Evolutionary conservation across 257 asterid species (phyloP), one percentile per base, ranked within the genome.

Genomic region (Scutellaria minor): DNA sequence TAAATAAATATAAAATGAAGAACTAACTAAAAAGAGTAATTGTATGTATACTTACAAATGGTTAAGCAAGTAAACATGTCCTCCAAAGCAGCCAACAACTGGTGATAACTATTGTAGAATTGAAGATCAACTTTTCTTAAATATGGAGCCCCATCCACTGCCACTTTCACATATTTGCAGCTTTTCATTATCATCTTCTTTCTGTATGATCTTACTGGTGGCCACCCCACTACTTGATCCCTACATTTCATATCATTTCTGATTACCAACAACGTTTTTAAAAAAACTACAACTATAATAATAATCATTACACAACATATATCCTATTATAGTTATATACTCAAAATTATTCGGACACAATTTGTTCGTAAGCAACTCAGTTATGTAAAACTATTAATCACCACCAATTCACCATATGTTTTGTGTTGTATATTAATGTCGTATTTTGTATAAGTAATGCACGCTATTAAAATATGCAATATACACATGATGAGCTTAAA

Each of bases 191-290:
- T 74, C 77, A 78, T 72, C 54, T 79, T 89, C 78, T 82, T 87
- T 46, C 90, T 72, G 71, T 79, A 76, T 13, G 90, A 73, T 77
- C 85, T 82, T 84, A 91, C 87, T 7, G 97, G 97, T 13, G 97
- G 97, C 97, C 97, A 91, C 68, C 97, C 97, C 60, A 91, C 88
- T 20, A 89, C 81, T 66, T 81, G 94, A 55, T 81, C 77, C 86
- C 97, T 91, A 46, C 5, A 42, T 68, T 58, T 15, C 44, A 15
- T 1, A 6, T 48, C 18, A 18, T 64, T 41, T 13, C 13, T 22
- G 1, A 15, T 31, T 24, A 24, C 1, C 27, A 31, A 3, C 37
- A 31, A 31, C 37, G 2, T 27, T 27, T 27, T 27, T 0, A 31
- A 22, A 22, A 22, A 22, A 22, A 2, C 27, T 22, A 22, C 27